Percentiles rank a stretch among this genome's conserved stretches.
Evolutionary conservation across 1,284 basidiomycete species (phyloP).

Genomic region (Malassezia slooffiae): DNA sequence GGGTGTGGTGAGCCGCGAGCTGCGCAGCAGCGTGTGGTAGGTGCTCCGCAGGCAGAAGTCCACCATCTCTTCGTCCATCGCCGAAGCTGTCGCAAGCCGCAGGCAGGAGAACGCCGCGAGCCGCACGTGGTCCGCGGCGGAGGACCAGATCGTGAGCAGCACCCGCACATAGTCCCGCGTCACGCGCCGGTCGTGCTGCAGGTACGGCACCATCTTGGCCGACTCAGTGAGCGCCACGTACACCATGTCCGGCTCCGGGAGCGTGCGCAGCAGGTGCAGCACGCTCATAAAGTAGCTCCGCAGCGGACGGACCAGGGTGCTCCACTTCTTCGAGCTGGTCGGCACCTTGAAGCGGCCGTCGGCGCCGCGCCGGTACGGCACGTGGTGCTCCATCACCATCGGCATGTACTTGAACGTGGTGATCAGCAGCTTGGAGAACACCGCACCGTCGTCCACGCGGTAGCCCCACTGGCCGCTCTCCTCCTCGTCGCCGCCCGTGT

Average conservation of each 20-base stretch:
- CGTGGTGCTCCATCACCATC: conserved; percentile 72
- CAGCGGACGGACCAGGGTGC: conserved; percentile 72
- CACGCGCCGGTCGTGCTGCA: conserved; percentile 32
- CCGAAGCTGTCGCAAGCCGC: conserved; percentile 58
- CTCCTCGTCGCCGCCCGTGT: conserved; percentile 28
- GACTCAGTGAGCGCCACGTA: conserved; percentile 51
- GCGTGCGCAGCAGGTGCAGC: conserved; percentile 32
- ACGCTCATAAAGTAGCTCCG: conserved; percentile 53
- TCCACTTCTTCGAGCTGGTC: conserved; percentile 47
- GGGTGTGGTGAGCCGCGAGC: conserved; percentile 67
- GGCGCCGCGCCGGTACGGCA: conserved; percentile 62
- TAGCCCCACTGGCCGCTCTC: conserved; percentile 23
- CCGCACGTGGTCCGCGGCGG: conserved; percentile 67
- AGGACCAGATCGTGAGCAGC: conserved; percentile 54
- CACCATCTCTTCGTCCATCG: conserved; percentile 67
- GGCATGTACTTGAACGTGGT: conserved; percentile 85
- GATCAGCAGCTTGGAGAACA: conserved; percentile 77
- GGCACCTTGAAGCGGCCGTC: conserved; percentile 49
- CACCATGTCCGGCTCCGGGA: conserved; percentile 49
- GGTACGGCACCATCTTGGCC: conserved; percentile 39
- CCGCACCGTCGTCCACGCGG: conserved; percentile 38
- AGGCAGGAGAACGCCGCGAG: conserved; percentile 81
- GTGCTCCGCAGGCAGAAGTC: conserved; percentile 80
- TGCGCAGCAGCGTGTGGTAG: conserved; percentile 72
- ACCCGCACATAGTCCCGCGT: conserved; percentile 37